A percentile compares a stretch with the other conserved stretches of the same genome.
Conservation (phyloP, 306 rosid genomes). For the Prunus kanzakura region DNA sequence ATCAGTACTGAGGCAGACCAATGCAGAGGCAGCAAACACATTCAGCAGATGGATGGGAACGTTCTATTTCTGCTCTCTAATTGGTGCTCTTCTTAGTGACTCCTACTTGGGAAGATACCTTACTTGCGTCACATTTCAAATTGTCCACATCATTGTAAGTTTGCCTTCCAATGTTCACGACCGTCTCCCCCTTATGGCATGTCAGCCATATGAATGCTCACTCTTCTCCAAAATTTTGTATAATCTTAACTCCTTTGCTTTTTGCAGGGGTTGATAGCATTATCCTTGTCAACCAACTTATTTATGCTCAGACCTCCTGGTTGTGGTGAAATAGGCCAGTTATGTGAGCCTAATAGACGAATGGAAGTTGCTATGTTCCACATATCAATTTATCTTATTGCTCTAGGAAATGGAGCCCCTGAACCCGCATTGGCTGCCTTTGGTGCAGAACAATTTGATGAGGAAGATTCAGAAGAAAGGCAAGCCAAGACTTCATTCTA, state of each 20-base stretch:
- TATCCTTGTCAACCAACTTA: constrained; percentile 46
- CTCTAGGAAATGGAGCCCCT: constrained; percentile 59
- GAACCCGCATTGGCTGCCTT: constrained; percentile 60
- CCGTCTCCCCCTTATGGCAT: too few relatives aligned
- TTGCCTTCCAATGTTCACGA: too few relatives aligned
- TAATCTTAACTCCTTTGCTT: neutral
- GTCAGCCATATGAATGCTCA: too few relatives aligned
- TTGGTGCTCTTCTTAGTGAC: too few relatives aligned
- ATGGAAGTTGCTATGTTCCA: constrained; percentile 41
- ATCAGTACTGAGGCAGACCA: too few relatives aligned
- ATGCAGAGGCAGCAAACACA: too few relatives aligned
- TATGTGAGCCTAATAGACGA: constrained; percentile 45
- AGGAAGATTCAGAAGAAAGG: constrained; percentile 44
- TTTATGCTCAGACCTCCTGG: constrained; percentile 45
- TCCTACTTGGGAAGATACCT: too few relatives aligned
- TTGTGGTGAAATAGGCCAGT: constrained; percentile 49
- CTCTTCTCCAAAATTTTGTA: neutral
- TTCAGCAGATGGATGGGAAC: too few relatives aligned
- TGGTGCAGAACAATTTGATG: constrained; percentile 60
- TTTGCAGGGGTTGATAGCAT: constrained; percentile 42
- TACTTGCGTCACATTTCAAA: too few relatives aligned
- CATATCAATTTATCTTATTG: constrained; percentile 49
- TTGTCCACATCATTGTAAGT: too few relatives aligned
- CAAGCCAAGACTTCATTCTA: constrained; percentile 43
- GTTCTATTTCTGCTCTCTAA: too few relatives aligned